Base-by-base conservation (phyloP, 2,329 filamentous ascomycete species). In the Elsinoe arachidis region DNA sequence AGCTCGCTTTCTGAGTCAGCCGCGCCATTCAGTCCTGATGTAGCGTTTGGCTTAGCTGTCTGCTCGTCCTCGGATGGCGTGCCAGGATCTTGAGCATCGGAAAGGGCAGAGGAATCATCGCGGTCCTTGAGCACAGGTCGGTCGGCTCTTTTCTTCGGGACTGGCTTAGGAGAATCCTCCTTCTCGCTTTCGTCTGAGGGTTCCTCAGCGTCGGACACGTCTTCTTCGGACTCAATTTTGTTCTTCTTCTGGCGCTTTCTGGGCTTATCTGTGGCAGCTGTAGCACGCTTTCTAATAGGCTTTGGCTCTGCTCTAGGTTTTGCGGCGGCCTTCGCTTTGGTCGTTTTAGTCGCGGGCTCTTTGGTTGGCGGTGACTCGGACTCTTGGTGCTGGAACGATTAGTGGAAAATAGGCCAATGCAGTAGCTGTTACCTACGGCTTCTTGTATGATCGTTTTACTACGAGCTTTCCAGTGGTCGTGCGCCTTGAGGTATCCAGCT, bases 1-100 rank as follows among this genome's bases (percentile, higher is more conserved):
- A 90, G 74, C 56, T 88, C 85, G 66, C 79, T 84, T 47, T 85
- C 73, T 19, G 67, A 65, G 53, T 62, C 65, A 19, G 63, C 59
- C 7, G 55, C 56, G 12, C 51, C 54, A 19, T 60, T 39, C 14
- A 34, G 37, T 44, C 21, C 7, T 30, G 56, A 62, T 12, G 12
- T 30, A 12, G 41, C 17, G 41, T 9, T 23, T 12, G 41, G 12
- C 61, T 41, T 54, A 21, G 59, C 61, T 44, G 30, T 26, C 11
- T 44, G 47, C 39, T 57, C 34, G 47, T 61, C 58, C 17, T 44
- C 43, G 4, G 55, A 21, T 12, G 41, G 41, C 21, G 41, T 23
- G 6, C 57, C 41, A 12, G 56, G 41, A 15, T 54, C 54, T 43
- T 59, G 44, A n/a, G 21, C 34, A 10, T 58, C 33, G 11, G 49